Base-by-base conservation (phyloP, 1,284 basidiomycete genomes). In the Tetrapyrgos nigripes region DNA sequence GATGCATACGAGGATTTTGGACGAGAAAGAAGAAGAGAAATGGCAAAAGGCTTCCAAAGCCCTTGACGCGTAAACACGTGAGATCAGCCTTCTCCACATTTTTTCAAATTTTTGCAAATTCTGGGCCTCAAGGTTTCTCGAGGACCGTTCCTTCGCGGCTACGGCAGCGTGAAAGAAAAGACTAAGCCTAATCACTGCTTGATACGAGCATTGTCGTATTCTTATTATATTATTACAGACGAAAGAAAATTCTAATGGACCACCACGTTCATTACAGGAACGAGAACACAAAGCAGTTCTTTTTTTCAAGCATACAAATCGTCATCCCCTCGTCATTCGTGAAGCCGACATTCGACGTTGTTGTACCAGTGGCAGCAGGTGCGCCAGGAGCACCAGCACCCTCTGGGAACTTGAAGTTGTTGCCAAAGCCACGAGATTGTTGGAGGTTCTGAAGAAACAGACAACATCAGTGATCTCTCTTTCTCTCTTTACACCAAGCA, bases 351-450 rank as follows among this genome's bases (percentile, higher is more conserved):
- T 94, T 94, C 50, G 87, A 85, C 37, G 83, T 72, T n/a, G 83
- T 67, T 6, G 78, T 72, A 23, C 73, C 73, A 17, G 74, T 78
- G 13, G 75, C 79, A 44, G 80, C 78, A 54, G 83, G 77, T 53
- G 80, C 68, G 27, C 78, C 81, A 46, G 75, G 81, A 53, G 78
- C 73, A 57, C n/a, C n/a, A n/a, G n/a, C n/a, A n/a, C n/a, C n/a
- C n/a, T 98, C 96, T 19, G 97, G 97, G 94, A 99, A 99, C 82
- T 94, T 94, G 88, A 97, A 97, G 72, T 87, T 89, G 73, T 89
- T 89, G 53, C 95, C 95, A 70, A 93, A 92, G 43, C 88, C 91
- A 67, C 92, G 88, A 61, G 91, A 92, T 75, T 96, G 93, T 78
- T 94, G 92, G 62, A 94, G 77, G 73, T 94, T 94, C 88, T 93